Conservation (phyloP, 1,284 basidiomycete genomes). For the Athelia psychrophila region DNA sequence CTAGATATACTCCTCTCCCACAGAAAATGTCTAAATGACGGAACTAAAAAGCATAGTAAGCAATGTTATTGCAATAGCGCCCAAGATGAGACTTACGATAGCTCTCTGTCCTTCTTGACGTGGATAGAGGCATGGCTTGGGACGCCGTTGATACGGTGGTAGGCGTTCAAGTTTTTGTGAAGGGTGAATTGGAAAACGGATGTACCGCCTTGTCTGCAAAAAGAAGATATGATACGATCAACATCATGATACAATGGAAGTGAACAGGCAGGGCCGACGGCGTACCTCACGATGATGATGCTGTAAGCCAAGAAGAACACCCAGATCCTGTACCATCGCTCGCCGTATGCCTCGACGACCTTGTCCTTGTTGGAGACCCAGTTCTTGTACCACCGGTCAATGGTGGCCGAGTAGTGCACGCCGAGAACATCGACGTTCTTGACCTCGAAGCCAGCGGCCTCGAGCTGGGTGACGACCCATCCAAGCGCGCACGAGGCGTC, state of each 20-base stretch:
- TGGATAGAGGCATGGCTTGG: constrained; percentile 75
- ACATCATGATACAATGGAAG: neutral
- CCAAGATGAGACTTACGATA: too few species aligned
- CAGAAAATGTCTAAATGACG: too few species aligned
- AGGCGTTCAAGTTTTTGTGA: constrained; percentile 97
- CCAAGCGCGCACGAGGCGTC: constrained; percentile 94
- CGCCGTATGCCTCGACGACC: constrained; percentile 88
- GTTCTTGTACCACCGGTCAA: constrained; percentile 95
- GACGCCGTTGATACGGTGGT: constrained; percentile 83
- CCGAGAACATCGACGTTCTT: constrained; percentile 96
- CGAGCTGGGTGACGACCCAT: constrained; percentile 89
- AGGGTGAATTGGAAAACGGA: constrained; percentile 95
- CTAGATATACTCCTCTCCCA: too few species aligned
- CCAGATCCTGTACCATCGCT: constrained; percentile 90
- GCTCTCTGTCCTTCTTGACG: constrained; percentile 47
- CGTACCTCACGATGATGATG: constrained; percentile 64
- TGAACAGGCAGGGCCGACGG: too few species aligned
- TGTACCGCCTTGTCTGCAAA: constrained; percentile 73
- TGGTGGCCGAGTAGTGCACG: constrained; percentile 94
- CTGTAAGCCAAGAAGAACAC: constrained; percentile 88
- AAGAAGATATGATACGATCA: too few species aligned
- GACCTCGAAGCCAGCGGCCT: constrained; percentile 94
- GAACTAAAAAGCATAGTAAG: too few species aligned
- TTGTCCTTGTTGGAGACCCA: constrained; percentile 90
- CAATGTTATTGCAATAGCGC: too few species aligned